Base-by-base conservation (phyloP, 2,329 filamentous ascomycete genomes). In the Alternaria panax region DNA sequence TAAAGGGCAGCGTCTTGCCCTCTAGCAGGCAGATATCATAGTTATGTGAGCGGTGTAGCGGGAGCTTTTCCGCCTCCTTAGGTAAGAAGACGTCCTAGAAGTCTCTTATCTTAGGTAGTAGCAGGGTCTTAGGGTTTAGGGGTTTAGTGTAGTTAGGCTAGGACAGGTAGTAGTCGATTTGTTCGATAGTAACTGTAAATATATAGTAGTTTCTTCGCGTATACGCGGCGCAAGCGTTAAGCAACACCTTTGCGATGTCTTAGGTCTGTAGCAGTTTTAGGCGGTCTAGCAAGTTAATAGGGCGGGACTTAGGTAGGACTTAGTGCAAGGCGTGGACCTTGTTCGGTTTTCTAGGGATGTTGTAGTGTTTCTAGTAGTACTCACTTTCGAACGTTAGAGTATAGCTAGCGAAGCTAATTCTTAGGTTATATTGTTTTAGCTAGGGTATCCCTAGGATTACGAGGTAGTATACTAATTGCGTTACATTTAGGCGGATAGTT, bases 191-290 rank as follows among this genome's bases (percentile, higher is more conserved):
- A n/a, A 41, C 34, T 28, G n/a, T 41, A 51, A 51, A 51, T 2
- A 41, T 41, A 9, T 20, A 14, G 48, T 51, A 51, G 20, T 51
- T 51, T n/a, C 34, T 51, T 41, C 16, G 6, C 14, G 48, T 14
- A 16, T 51, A 51, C 24, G 24, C 34, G 5, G 34, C 34, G 34
- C 34, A 51, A 16, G 48, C 36, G 22, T 38, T 24, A 16, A 51
- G 24, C 14, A 16, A 51, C 24, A 51, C 48, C 48, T 51, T 51
- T 9, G 34, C 14, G 24, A 51, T 51, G 12, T 51, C 48, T 41
- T 27, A 20, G 16, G 41, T 11, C 8, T 12, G 5, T 18, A 50
- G 22, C 20, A n/a, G n/a, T 16, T 50, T 30, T 9, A 11, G 46
- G 4, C 18, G 16, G 46, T 50, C 32, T 25, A 11, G 46, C 16